These are phyloP conservation scores for Rugonectria rugulosa DNA, from an alignment of 2,329 filamentous ascomycete species.

Conservation along the genomic window DNA sequence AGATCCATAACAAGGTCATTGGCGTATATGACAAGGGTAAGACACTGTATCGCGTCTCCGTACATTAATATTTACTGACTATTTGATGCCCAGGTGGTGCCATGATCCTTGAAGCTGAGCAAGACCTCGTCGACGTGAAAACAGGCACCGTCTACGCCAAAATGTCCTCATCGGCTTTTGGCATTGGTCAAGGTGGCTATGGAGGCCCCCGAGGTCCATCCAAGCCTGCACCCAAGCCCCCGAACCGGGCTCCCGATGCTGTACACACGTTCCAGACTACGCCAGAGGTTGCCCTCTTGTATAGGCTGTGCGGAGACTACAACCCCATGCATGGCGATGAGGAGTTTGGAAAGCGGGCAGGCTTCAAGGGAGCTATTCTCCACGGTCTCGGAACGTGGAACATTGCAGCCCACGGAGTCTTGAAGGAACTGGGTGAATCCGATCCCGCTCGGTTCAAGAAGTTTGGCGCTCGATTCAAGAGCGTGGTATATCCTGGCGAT, in stretches of 20 bases:
- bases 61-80: no score
- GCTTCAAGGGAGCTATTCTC: constrained; percentile 55
- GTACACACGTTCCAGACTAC: constrained; percentile 48
- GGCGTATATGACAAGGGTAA: constrained; percentile 54
- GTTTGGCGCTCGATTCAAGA: constrained; percentile 55
- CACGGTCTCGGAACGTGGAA: constrained; percentile 58
- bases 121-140: constrained; percentile 48
- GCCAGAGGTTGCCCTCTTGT: constrained; percentile 49
- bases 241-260: constrained; percentile 47
- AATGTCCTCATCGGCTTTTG: constrained; percentile 50
- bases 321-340: constrained; percentile 56
- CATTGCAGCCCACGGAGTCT: constrained; percentile 52
- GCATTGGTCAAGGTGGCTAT: constrained; percentile 55
- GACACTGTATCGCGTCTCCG: not conserved
- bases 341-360: constrained; percentile 50
- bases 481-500: constrained; percentile 56
- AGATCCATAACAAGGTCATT: constrained; percentile 50
- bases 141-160: constrained; percentile 48
- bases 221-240: constrained; percentile 41
- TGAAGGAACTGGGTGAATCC: constrained; percentile 49
- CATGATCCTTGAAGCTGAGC: constrained; percentile 53
- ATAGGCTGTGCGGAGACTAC: constrained; percentile 57
- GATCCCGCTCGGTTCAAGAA: constrained; percentile 50
- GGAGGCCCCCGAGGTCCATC: constrained; percentile 50
- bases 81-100: constrained; percentile 39